Base-by-base conservation (phyloP, 192 early-diverging fungal species). In the Coemansia sp. region DNA sequence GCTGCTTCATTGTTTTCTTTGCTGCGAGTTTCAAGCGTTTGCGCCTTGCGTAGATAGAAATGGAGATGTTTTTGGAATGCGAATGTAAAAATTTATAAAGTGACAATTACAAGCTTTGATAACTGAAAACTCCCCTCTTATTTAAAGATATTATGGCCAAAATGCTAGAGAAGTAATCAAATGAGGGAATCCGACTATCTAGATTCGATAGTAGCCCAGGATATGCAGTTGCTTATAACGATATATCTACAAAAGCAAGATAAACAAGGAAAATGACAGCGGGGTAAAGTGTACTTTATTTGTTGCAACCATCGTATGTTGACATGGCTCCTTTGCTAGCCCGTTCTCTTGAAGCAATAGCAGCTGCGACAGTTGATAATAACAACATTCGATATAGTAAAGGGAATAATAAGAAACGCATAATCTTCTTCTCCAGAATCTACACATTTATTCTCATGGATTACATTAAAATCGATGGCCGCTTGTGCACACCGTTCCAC, bases 401-500 rank as follows among this genome's bases (percentile, higher is more conserved):
- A 67, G 66, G 66, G 66, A 67, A 67, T 15, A 21, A 10, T 51
- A 52, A 67, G 66, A 67, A 52, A 59, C 66, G 33, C 29, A 31
- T 29, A 26, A 10, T 21, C 3, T 57, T n/a, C 55, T 26, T 26
- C 48, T 26, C 48, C 23, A 26, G 25, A 1, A 51, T 51, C 26
- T 51, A 23, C 48, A 21, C 8, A 26, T 26, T 51, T 51, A 12
- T 51, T 51, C 48, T 51, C 48, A 49, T 49, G 46, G 46, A 49
- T 49, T 49, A 49, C 46, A 49, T 49, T 49, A 49, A 49, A 25
- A 5, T 25, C 5, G 2, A 4, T 21, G 21, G 20, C 23, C 23
- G 13, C 25, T 49, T 49, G n/a, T 49, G 23, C 21, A 49, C 46
- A 49, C 46, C n/a, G 46, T 49, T 49, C 46, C 46, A 49, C 46